These are phyloP conservation scores for Spathaspora jeffriesii DNA, from an alignment of 1,139 yeast genomes.

Conservation along the genomic window DNA sequence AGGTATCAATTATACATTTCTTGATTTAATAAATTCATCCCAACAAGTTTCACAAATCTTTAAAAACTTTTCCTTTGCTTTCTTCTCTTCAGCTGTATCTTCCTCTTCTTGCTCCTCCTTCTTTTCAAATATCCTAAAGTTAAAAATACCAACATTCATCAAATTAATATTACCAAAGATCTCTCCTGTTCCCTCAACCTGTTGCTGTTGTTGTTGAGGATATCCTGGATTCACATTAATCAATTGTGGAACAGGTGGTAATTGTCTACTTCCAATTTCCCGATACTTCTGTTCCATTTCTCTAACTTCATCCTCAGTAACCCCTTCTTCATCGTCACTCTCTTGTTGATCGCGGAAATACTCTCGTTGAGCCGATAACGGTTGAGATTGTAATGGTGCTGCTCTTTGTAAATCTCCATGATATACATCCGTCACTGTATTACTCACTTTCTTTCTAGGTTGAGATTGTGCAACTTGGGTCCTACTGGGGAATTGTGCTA, in stretches of 20 bases:
- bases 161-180: slow-evolving; percentile 44
- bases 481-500: neutral
- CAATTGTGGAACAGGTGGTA: slow-evolving; percentile 14
- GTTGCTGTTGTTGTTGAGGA: slow-evolving; percentile 19
- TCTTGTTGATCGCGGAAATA: slow-evolving; percentile 26
- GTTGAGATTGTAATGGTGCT: slow-evolving; percentile 57
- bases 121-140: slow-evolving; percentile 37
- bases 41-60: slow-evolving; percentile 56
- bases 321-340: slow-evolving; percentile 11
- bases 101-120: slow-evolving; percentile 7
- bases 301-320: slow-evolving; percentile 35
- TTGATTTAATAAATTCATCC: slow-evolving; percentile 41
- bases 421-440: slow-evolving; percentile 48
- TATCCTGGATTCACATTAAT: slow-evolving; percentile 9
- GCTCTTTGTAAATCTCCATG: slow-evolving; percentile 45
- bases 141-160: slow-evolving; percentile 45
- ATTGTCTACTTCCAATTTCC: slow-evolving; percentile 4
- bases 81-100: slow-evolving; percentile 5
- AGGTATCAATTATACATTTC: slow-evolving; percentile 5
- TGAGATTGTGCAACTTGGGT: neutral
- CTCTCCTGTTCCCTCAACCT: slow-evolving; percentile 19
- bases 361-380: slow-evolving; percentile 53
- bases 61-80: slow-evolving; percentile 42
- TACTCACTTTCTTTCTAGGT: neutral
- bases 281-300: slow-evolving; percentile 40